Conservation (phyloP, 2,329 filamentous ascomycete genomes). For the Trichophyton rubrum region DNA sequence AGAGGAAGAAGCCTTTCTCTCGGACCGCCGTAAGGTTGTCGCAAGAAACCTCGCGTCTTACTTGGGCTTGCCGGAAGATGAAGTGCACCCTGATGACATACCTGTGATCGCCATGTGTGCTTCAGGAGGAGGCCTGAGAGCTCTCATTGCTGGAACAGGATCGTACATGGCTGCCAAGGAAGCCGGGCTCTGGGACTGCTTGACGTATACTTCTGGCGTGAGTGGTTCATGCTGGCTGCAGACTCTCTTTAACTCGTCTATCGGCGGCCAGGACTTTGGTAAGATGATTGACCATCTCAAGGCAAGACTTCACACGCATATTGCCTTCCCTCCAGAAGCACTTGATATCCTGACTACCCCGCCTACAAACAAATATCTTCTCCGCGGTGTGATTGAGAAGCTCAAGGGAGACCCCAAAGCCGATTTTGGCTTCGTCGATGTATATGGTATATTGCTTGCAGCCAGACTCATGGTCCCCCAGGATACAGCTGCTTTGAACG, state of each 20-base stretch:
- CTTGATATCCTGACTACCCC: conserved; percentile 70
- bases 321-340: conserved; percentile 80
- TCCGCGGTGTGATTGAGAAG: conserved; percentile 84
- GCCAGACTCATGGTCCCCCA: conserved; percentile 75
- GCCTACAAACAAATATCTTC: conserved; percentile 82
- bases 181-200: conserved; percentile 81
- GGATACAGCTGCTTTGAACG: conserved; percentile 65
- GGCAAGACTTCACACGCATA: conserved; percentile 69
- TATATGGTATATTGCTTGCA: conserved; percentile 78
- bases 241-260: conserved; percentile 69
- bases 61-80: conserved; percentile 60
- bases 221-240: conserved; percentile 96
- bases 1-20: conserved; percentile 66
- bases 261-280: conserved; percentile 55
- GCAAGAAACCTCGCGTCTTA: conserved; percentile 68
- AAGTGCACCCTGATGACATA: conserved; percentile 86
- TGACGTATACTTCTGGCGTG: conserved; percentile 89
- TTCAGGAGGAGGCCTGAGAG: conserved; percentile 80
- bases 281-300: conserved; percentile 76
- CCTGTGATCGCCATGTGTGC: conserved; percentile 89
- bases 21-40: conserved; percentile 55
- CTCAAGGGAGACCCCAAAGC: conserved; percentile 68
- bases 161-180: conserved; percentile 75
- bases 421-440: conserved; percentile 80
- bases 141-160: conserved; percentile 78